Evolutionary conservation across 169 alveolate genomes (phyloP).

Genomic region (Theileria parva): DNA sequence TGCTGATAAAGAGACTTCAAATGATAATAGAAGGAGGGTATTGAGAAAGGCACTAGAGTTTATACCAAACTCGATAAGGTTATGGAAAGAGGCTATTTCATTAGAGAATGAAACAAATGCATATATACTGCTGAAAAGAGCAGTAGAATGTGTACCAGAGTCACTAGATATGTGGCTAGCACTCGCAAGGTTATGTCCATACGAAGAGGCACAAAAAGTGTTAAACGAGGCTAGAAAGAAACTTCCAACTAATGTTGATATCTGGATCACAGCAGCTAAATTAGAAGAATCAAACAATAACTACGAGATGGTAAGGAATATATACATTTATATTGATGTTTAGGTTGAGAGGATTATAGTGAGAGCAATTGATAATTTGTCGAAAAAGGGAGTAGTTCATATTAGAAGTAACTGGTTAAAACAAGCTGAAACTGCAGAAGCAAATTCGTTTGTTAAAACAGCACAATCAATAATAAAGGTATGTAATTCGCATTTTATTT

Average conservation of each 20-base stretch:
- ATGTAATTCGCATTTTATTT: constrained; percentile 11
- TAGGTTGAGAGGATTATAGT: constrained; percentile 80
- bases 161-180: constrained; percentile 97
- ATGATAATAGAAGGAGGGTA: constrained; percentile 84
- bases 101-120: constrained; percentile 93
- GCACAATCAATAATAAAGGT: constrained; percentile 87
- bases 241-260: constrained; percentile 92
- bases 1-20: constrained; percentile 88
- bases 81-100: constrained; percentile 97
- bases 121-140: constrained; percentile 90
- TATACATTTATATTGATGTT: not conserved
- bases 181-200: constrained; percentile 93
- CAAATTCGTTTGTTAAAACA: constrained; percentile 80
- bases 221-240: constrained; percentile 96
- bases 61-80: constrained; percentile 93
- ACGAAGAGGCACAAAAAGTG: constrained; percentile 95
- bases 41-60: constrained; percentile 94
- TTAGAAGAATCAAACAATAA: constrained; percentile 94
- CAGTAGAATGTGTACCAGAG: constrained; percentile 98
- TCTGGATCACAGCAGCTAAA: constrained; percentile 96
- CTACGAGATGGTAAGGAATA: constrained; percentile 53
- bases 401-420: constrained; percentile 88
- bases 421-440: constrained; percentile 90
- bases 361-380: constrained; percentile 84
- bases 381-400: constrained; percentile 80